Evolutionary conservation across 768 basidiomycete species (phyloP).

Genomic region (Pleurotus tuoliensis): DNA sequence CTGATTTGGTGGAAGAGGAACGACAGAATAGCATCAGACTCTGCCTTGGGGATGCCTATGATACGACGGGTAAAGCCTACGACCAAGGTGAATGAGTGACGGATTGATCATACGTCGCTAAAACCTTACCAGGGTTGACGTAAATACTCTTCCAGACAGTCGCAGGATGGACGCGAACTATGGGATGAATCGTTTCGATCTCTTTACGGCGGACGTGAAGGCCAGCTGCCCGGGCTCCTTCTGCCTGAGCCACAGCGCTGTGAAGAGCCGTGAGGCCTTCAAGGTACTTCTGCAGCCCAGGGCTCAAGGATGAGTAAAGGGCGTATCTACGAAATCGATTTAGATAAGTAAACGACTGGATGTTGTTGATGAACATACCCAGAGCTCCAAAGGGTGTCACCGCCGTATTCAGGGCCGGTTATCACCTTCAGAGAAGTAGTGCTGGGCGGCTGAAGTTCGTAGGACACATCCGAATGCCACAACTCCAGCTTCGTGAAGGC

Average conservation of each 20-base stretch:
- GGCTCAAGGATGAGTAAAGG: constrained; percentile 79
- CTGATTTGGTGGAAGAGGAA: constrained; percentile 72
- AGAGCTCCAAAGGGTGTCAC: constrained; percentile 80
- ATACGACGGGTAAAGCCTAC: constrained; percentile 78
- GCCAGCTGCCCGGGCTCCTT: constrained; percentile 67
- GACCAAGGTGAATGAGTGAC: background rate
- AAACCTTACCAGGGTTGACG: constrained; percentile 64
- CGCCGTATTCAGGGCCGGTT: constrained; percentile 66
- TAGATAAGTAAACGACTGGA: background rate
- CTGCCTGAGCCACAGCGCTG: constrained; percentile 74
- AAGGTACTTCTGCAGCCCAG: constrained; percentile 70
- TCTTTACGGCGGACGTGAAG: constrained; percentile 66
- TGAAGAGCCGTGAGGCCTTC: constrained; percentile 73
- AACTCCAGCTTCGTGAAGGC: constrained; percentile 73
- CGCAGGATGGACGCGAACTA: constrained; percentile 80
- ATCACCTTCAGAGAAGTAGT: constrained; percentile 74
- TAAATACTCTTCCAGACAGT: constrained; percentile 85
- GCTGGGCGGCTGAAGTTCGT: constrained; percentile 80
- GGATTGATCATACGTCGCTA: background rate
- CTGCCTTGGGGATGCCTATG: constrained; percentile 74
- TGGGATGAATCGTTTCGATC: constrained; percentile 70
- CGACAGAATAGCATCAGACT: constrained; percentile 68
- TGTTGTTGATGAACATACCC: constrained; percentile 39
- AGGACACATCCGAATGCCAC: constrained; percentile 82
- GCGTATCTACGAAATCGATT: constrained; percentile 49